Conservation (phyloP, 306 rosid genomes). For the Lagenaria siceraria region DNA sequence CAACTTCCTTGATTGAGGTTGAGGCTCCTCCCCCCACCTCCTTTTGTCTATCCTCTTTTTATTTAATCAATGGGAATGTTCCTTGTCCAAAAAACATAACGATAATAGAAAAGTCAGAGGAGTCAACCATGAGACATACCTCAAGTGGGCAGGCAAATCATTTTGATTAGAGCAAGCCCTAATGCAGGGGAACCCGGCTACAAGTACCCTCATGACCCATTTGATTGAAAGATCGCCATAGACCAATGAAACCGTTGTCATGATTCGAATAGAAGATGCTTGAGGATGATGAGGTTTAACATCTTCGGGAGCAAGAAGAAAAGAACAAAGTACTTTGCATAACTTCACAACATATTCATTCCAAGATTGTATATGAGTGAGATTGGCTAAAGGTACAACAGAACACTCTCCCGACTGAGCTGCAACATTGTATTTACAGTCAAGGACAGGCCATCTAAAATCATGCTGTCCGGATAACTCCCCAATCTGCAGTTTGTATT, state of each 20-base stretch:
- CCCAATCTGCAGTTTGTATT: constrained; percentile 36
- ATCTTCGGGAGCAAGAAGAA: constrained; percentile 54
- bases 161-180: constrained; percentile 77
- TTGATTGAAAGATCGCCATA: constrained; percentile 64
- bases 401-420: constrained; percentile 24
- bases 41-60: background rate
- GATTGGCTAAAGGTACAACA: constrained; percentile 23
- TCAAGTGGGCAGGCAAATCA: constrained; percentile 55
- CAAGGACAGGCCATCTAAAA: constrained; percentile 24
- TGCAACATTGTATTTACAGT: constrained; percentile 21
- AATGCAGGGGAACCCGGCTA: constrained; percentile 68
- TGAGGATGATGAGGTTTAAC: constrained; percentile 38
- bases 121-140: constrained; percentile 35
- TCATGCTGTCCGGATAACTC: constrained; percentile 26
- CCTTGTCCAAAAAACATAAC: background rate
- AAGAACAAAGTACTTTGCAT: constrained; percentile 77
- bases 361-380: constrained; percentile 54
- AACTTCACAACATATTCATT: constrained; percentile 49
- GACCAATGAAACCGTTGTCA: constrained; percentile 43
- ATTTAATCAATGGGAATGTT: background rate
- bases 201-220: constrained; percentile 80
- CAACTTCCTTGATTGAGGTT: background rate
- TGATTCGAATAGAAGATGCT: constrained; percentile 40
- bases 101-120: constrained; percentile 1
- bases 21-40: background rate